Conservation (phyloP, 2,329 filamentous ascomycete species). For the Fusarium chlamydosporum region DNA sequence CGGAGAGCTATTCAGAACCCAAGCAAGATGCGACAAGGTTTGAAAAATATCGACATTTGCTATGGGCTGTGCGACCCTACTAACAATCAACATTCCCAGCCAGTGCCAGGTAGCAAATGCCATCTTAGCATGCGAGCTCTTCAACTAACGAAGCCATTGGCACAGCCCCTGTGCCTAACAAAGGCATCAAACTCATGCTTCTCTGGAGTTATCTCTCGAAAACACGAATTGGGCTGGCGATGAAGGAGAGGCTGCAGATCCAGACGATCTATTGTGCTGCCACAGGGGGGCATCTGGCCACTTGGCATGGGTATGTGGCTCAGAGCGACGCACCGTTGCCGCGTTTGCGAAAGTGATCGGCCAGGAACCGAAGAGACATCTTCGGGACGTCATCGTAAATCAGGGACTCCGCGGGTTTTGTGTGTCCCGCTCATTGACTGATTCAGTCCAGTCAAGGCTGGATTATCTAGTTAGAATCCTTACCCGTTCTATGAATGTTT, state of each 20-base stretch:
- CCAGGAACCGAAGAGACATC: constrained; percentile 3
- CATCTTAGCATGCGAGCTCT: constrained; percentile 1
- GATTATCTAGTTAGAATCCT: constrained; percentile 34
- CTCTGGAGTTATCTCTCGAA: not conserved
- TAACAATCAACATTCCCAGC: not conserved
- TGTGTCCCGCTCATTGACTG: constrained; percentile 26
- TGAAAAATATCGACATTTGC: not conserved
- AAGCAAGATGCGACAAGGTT: constrained; percentile 8
- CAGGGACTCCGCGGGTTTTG: constrained; percentile 8
- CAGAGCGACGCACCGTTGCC: constrained; percentile 1
- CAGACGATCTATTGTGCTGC: not conserved
- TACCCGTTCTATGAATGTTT: constrained; percentile 55
- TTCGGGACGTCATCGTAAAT: not conserved
- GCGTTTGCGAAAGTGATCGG: constrained; percentile 7
- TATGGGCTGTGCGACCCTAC: not conserved
- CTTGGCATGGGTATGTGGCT: constrained; percentile 5
- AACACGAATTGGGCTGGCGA: not conserved
- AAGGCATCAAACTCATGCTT: not conserved
- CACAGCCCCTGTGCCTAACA: not conserved
- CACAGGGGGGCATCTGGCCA: not conserved
- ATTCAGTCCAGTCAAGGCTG: constrained; percentile 27
- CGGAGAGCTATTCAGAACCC: constrained; percentile 1
- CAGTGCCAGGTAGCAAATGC: not conserved
- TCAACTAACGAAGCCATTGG: not conserved
- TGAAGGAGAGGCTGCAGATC: not conserved